phyloP scores from a whole-genome alignment of 805 yeast species.

The Nakazawaea wyomingensis region DNA sequence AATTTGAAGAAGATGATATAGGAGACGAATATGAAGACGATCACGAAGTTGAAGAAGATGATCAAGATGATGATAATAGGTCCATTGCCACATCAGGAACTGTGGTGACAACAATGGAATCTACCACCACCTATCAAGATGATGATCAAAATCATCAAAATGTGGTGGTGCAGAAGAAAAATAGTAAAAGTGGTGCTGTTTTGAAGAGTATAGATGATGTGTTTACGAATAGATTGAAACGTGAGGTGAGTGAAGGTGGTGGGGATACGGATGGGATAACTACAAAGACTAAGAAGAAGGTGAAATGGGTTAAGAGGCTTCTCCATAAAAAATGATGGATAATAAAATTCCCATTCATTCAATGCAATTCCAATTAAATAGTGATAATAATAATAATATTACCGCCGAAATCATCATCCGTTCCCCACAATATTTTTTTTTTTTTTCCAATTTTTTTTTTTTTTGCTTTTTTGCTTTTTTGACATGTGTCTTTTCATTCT shows the following conservation, averaged over 20 bases:
- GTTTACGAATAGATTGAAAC: constrained; percentile 6
- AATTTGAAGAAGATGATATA: constrained; percentile 31
- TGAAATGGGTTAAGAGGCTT: constrained; percentile 12
- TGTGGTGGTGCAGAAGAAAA: constrained; percentile 18
- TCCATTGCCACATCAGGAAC: too few relatives aligned
- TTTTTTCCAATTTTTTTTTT: not conserved
- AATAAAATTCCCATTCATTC: not conserved
- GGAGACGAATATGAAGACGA: constrained; percentile 8
- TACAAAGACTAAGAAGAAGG: not conserved
- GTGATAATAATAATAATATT: not conserved
- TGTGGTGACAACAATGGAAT: not conserved
- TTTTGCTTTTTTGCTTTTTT: not conserved
- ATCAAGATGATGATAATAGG: too few relatives aligned
- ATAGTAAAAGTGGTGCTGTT: constrained; percentile 11
- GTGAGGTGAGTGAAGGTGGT: constrained; percentile 8
- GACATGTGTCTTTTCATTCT: too few relatives aligned
- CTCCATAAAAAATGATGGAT: constrained; percentile 3
- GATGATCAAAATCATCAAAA: not conserved
- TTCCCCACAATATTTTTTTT: not conserved
- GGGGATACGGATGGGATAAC: not conserved
- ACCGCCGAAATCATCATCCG: not conserved
- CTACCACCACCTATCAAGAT: not conserved
- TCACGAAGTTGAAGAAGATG: not conserved
- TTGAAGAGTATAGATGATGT: constrained; percentile 14
- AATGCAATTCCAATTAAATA: not conserved